Conservation (phyloP, 2,329 filamentous ascomycete species). For the Paecilomyces formosus region DNA sequence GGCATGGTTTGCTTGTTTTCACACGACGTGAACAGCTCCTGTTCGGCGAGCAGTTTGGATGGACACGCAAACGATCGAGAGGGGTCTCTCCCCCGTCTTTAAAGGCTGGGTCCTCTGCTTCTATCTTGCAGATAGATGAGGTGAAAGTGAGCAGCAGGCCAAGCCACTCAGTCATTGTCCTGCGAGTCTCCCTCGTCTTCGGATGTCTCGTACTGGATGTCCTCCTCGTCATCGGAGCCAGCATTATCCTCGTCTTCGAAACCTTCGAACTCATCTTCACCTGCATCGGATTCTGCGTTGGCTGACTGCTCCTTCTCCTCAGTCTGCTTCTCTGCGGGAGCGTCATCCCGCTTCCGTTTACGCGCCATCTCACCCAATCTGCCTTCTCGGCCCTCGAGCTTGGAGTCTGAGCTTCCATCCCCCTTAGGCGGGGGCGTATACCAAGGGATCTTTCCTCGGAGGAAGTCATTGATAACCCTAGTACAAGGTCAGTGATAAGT, state of each 20-base stretch:
- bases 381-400: conserved; percentile 65
- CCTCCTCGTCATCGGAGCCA: conserved; percentile 10
- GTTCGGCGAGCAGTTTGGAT: neutral
- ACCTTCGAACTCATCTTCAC: conserved; percentile 35
- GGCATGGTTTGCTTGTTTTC: neutral
- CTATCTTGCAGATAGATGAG: neutral
- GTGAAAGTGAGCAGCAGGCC: neutral
- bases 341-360: conserved; percentile 65
- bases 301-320: conserved; percentile 19
- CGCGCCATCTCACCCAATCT: conserved; percentile 75
- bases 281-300: conserved; percentile 26
- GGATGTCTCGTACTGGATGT: conserved; percentile 2
- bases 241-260: conserved; percentile 37
- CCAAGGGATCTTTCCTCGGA: conserved; percentile 94
- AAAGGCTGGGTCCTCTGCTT: neutral
- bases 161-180: conserved; percentile 18
- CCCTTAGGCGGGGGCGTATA: conserved; percentile 70
- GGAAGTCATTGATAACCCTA: conserved; percentile 83
- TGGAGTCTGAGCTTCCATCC: conserved; percentile 43
- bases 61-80: neutral
- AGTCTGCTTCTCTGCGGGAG: conserved; percentile 22
- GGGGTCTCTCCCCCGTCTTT: neutral
- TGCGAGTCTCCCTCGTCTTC: conserved; percentile 1
- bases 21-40: conserved; percentile 3
- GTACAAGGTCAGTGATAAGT: neutral